phyloP scores from a whole-genome alignment of 2,329 filamentous ascomycete genomes.

The Neobulgaria alba region DNA sequence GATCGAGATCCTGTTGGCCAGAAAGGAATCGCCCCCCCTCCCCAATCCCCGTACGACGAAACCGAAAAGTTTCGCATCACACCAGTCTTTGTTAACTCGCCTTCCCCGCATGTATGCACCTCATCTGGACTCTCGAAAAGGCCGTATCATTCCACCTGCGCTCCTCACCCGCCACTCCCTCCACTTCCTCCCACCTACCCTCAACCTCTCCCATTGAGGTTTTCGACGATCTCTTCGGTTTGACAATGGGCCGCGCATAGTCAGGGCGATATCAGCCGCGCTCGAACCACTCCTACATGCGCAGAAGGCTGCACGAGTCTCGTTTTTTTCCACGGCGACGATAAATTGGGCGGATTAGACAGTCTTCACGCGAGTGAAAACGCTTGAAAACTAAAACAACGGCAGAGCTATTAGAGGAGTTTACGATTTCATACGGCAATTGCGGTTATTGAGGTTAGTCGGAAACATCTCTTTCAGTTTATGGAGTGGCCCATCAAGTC shows the following conservation, averaged over 20 bases:
- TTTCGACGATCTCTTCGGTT: constrained; percentile 10
- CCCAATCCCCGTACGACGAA: constrained; percentile 1
- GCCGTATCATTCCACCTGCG: constrained; percentile 1
- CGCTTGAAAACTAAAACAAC: constrained; percentile 12
- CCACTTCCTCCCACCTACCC: constrained; percentile 4
- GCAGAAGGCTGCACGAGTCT: constrained; percentile 19
- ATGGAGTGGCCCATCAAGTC: background rate
- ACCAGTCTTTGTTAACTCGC: constrained; percentile 3
- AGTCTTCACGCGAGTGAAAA: constrained; percentile 12
- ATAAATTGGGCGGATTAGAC: constrained; percentile 18
- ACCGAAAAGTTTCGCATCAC: constrained; percentile 10
- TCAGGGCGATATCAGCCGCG: constrained; percentile 24
- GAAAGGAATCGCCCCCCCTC: background rate
- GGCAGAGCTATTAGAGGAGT: constrained; percentile 10
- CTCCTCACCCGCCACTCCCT: background rate
- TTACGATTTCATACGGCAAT: constrained; percentile 16
- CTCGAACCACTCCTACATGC: constrained; percentile 10
- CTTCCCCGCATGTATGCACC: constrained; percentile 14
- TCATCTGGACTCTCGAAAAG: constrained; percentile 4
- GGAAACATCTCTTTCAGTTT: constrained; percentile 2
- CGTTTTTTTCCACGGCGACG: constrained; percentile 14
- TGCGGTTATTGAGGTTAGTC: constrained; percentile 17
- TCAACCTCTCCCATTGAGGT: constrained; percentile 13
- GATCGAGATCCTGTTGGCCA: background rate
- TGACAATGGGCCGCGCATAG: constrained; percentile 28